A percentile compares a stretch with the other conserved stretches of the same genome.
phyloP scores from a whole-genome alignment of 306 rosid genomes.

The Betula pendula region DNA sequence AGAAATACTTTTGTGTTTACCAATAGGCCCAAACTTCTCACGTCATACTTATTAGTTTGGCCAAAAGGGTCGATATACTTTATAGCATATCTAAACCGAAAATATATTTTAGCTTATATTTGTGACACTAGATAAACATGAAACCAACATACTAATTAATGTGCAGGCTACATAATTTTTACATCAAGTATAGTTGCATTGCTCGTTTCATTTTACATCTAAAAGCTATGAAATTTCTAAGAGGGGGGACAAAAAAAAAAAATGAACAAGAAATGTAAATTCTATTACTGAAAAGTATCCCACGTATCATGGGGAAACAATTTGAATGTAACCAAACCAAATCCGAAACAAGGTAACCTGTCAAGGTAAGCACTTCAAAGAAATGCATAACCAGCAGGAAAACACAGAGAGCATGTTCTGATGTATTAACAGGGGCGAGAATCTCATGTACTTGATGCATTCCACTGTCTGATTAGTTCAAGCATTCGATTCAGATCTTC shows the following conservation, averaged over 20 bases:
- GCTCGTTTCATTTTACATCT: slow-evolving; percentile 19
- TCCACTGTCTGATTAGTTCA: slow-evolving; percentile 39
- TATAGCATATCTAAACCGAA: too few relatives aligned
- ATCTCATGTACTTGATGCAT: slow-evolving; percentile 35
- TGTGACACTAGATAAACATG: neutral
- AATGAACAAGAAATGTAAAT: slow-evolving; percentile 33
- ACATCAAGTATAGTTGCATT: neutral
- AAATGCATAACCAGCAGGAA: slow-evolving; percentile 54
- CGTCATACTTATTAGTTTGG: too few relatives aligned
- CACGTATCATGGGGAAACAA: slow-evolving; percentile 46
- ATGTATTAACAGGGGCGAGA: slow-evolving; percentile 47
- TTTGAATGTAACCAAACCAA: slow-evolving; percentile 33
- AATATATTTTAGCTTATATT: neutral
- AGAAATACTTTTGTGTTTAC: too few relatives aligned
- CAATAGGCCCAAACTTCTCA: too few relatives aligned
- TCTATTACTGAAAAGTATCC: slow-evolving; percentile 39
- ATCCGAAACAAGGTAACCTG: slow-evolving; percentile 40
- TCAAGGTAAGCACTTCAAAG: slow-evolving; percentile 47
- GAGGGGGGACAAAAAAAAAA: neutral
- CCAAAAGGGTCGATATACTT: too few relatives aligned
- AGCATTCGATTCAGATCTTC: slow-evolving; percentile 20
- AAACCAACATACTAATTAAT: neutral
- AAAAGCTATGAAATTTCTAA: slow-evolving; percentile 10
- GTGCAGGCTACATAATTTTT: neutral
- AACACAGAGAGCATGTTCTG: slow-evolving; percentile 26